Evolutionary conservation across 805 yeast species (phyloP).

Genomic region (Metschnikowia continentalis): DNA sequence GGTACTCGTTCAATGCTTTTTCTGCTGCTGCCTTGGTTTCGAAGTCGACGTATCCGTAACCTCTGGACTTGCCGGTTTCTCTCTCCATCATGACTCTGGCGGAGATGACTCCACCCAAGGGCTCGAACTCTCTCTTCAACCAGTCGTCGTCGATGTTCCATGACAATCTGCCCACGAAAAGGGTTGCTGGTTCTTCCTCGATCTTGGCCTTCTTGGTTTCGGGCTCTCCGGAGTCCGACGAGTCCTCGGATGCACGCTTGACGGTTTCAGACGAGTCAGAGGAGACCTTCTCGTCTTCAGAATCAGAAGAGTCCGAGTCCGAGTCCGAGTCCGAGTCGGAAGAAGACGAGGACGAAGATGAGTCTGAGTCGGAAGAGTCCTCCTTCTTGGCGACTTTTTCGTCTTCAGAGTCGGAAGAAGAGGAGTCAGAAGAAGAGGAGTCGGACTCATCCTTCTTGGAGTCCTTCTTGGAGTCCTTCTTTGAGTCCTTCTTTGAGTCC

Average conservation of each 20-base stretch:
- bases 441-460: slow-evolving; percentile 12
- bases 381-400: background rate
- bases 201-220: slow-evolving; percentile 53
- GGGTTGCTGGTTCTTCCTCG: slow-evolving; percentile 71
- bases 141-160: slow-evolving; percentile 97
- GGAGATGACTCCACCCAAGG: slow-evolving; percentile 70
- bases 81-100: slow-evolving; percentile 96
- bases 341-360: slow-evolving; percentile 5
- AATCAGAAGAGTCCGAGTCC: background rate
- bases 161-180: slow-evolving; percentile 95
- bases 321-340: background rate
- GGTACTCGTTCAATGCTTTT: slow-evolving; percentile 77
- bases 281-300: slow-evolving; percentile 17
- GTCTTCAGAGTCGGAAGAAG: slow-evolving; percentile 14
- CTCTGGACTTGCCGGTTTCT: slow-evolving; percentile 89
- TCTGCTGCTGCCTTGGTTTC: slow-evolving; percentile 73
- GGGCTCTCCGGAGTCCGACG: slow-evolving; percentile 18
- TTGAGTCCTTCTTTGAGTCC: background rate
- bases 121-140: slow-evolving; percentile 84
- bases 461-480: background rate
- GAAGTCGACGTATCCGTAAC: slow-evolving; percentile 97
- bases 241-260: slow-evolving; percentile 27
- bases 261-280: slow-evolving; percentile 18
- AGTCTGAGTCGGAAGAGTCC: slow-evolving; percentile 19
- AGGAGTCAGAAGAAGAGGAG: background rate